Base-by-base conservation (phyloP, 2,329 filamentous ascomycete genomes). In the Colletotrichum navitas region DNA sequence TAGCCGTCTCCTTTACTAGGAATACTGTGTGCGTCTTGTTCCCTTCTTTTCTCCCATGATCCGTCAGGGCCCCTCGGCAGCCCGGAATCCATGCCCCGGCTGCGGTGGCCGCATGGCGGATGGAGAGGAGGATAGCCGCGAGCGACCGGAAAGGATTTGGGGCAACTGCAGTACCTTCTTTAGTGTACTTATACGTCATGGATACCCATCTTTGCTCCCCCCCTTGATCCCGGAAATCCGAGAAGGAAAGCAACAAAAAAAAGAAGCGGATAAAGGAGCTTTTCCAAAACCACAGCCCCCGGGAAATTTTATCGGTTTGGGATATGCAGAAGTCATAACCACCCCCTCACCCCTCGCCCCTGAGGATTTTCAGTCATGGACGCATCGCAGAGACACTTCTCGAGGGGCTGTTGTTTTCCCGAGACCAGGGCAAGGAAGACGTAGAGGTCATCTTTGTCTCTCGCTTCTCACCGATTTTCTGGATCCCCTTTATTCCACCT, bases 231-330 rank as follows among this genome's bases (percentile, higher is more conserved):
- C 26, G 49, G 39, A 21, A 69, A 47, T 18, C 41, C 41, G 34
- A 64, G 45, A 41, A 34, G 45, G 36, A 60, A 60, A n/a, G 41
- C 58, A 29, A n/a, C n/a, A n/a, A n/a, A n/a, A n/a, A 18, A 32
- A n/a, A 41, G 52, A 61, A 51, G 51, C 36, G 60, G 58, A 39
- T 26, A 62, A 55, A 71, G 45, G 26, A 56, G 68, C 47, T 47
- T 18, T 41, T 71, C 64, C 68, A 58, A 73, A 71, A 66, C 71
- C 71, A 52, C 45, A 63, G 58, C 71, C 67, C 67, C 67, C 34
- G 71, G 67, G 71, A 71, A 63, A 73, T 73, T 73, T 71, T 71
- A 67, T 54, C 34, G 52, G 63, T 67, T 73, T 63, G 63, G 41
- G 58, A 63, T 52, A 62, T 61, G 67, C 58, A 63, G 39, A 60